These are phyloP conservation scores for Cajanus cajan DNA, from an alignment of 306 rosid genomes.

Conservation along the genomic window DNA sequence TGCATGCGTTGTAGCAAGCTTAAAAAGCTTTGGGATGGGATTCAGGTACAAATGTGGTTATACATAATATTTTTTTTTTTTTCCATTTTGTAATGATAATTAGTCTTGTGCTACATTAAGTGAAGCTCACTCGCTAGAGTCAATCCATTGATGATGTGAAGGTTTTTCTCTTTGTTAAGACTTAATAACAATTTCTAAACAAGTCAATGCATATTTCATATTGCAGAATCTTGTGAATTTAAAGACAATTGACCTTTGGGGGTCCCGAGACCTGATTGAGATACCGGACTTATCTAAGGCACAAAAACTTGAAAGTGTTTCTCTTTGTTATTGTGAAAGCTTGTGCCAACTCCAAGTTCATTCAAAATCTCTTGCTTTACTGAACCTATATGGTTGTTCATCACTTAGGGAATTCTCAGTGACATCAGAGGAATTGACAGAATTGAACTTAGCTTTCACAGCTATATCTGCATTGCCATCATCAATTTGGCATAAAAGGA, in stretches of 20 bases:
- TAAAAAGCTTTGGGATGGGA: background rate
- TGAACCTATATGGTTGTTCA: background rate
- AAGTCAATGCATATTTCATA: background rate
- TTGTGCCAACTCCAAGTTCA: background rate
- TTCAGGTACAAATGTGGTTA: background rate
- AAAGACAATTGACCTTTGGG: background rate
- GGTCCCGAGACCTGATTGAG: background rate
- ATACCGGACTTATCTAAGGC: constrained; percentile 25
- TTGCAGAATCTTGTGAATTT: constrained; percentile 17
- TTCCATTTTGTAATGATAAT: background rate
- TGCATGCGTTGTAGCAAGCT: background rate
- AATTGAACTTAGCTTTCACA: background rate
- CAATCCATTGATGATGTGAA: background rate
- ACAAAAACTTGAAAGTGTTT: background rate
- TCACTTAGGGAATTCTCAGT: background rate
- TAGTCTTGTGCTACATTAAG: background rate
- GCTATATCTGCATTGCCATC: background rate
- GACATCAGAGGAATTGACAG: background rate
- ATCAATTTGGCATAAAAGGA: background rate
- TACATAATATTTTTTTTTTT: background rate
- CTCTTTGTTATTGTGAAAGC: background rate
- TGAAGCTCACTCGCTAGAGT: background rate
- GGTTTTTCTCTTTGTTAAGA: background rate
- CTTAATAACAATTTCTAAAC: background rate
- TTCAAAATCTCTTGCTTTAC: background rate